Conservation (phyloP, 768 basidiomycete genomes). For the Suillus placidus region DNA sequence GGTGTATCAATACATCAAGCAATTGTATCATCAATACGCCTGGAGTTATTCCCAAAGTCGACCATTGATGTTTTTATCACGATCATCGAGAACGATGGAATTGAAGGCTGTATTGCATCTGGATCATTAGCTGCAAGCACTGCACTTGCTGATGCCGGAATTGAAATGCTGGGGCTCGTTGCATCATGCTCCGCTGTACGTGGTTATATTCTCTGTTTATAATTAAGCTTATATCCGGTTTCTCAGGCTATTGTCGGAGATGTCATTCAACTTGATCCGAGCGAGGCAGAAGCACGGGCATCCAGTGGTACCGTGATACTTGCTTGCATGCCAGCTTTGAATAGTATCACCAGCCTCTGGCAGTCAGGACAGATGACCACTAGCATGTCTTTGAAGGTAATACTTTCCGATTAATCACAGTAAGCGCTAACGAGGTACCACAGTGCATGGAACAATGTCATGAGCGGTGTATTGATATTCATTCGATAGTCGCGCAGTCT, state of each 20-base stretch:
- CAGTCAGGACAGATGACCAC: constrained; percentile 71
- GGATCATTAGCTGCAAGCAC: constrained; percentile 87
- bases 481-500: constrained; percentile 73
- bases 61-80: constrained; percentile 90
- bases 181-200: constrained; percentile 79
- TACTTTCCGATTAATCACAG: constrained; percentile 24
- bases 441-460: constrained; percentile 76
- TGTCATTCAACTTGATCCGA: constrained; percentile 81
- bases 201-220: constrained; percentile 4
- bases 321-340: constrained; percentile 87
- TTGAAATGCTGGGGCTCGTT: constrained; percentile 89
- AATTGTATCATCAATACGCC: constrained; percentile 77
- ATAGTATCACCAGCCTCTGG: constrained; percentile 83
- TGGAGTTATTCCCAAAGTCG: constrained; percentile 93
- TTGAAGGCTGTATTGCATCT: constrained; percentile 86
- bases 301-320: constrained; percentile 74
- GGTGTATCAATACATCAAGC: constrained; percentile 86
- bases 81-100: constrained; percentile 88
- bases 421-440: background rate
- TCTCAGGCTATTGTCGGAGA: constrained; percentile 56
- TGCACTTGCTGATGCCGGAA: constrained; percentile 90
- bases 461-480: constrained; percentile 72
- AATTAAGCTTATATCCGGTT: constrained; percentile 14
- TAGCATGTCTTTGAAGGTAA: constrained; percentile 57
- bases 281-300: constrained; percentile 58